Evolutionary conservation across 192 early-diverging fungal species (phyloP).

Genomic region (Spizellomyces sp.): DNA sequence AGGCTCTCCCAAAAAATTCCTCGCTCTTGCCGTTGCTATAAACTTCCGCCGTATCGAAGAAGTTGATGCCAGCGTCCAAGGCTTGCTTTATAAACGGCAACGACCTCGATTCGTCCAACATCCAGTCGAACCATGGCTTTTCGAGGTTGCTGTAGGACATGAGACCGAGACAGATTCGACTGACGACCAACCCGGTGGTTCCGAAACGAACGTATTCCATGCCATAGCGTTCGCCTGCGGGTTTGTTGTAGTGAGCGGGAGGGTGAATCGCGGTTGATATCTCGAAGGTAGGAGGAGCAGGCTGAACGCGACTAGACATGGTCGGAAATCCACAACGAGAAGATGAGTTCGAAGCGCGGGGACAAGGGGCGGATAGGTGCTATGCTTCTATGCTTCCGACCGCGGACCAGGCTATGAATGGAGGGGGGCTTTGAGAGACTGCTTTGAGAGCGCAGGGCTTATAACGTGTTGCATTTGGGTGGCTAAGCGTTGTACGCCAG

Average conservation of each 20-base stretch:
- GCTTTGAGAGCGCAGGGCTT: too few species aligned
- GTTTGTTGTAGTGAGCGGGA: slow-evolving; percentile 6
- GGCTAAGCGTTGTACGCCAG: too few species aligned
- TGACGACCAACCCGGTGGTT: slow-evolving; percentile 45
- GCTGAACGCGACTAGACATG: slow-evolving; percentile 6
- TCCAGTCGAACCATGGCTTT: slow-evolving; percentile 41
- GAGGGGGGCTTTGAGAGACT: too few species aligned
- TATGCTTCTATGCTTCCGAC: too few species aligned
- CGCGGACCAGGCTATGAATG: too few species aligned
- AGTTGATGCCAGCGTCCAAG: slow-evolving; percentile 33
- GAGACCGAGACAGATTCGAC: slow-evolving; percentile 48
- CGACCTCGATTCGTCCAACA: slow-evolving; percentile 46
- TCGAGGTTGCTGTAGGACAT: slow-evolving; percentile 44
- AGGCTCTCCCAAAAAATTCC: slow-evolving; percentile 56
- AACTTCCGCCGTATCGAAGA: slow-evolving; percentile 55
- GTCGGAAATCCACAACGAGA: slow-evolving; percentile 1
- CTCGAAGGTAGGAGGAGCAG: slow-evolving; percentile 4
- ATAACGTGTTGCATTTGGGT: too few species aligned
- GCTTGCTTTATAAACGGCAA: slow-evolving; percentile 42
- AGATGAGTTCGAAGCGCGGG: too few species aligned
- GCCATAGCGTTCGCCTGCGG: slow-evolving; percentile 4
- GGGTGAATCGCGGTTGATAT: slow-evolving; percentile 2
- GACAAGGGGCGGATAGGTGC: too few species aligned
- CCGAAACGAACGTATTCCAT: slow-evolving; percentile 44
- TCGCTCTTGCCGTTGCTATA: slow-evolving; percentile 62